A percentile compares a stretch with the other conserved stretches of the same genome.
These are phyloP conservation scores for Pyrenochaeta sp. DNA, from an alignment of 2,329 filamentous ascomycete species.

Conservation along the genomic window DNA sequence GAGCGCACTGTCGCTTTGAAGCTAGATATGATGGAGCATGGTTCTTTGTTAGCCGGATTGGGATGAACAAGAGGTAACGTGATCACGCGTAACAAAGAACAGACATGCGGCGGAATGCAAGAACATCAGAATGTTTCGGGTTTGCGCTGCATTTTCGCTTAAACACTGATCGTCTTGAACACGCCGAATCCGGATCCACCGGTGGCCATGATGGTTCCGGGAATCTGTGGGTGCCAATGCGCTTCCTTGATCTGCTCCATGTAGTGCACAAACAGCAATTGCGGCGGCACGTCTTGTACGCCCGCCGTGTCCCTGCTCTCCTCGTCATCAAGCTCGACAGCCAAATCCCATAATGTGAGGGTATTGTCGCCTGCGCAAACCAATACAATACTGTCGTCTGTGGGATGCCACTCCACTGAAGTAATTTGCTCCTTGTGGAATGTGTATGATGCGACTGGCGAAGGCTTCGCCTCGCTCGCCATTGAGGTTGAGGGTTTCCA, in stretches of 20 bases:
- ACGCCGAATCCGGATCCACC: slow-evolving; percentile 81
- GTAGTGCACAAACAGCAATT: slow-evolving; percentile 96
- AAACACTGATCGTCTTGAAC: slow-evolving; percentile 54
- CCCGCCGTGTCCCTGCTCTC: slow-evolving; percentile 90
- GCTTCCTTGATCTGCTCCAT: slow-evolving; percentile 94
- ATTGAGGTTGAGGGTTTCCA: slow-evolving; percentile 77
- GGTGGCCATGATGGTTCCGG: slow-evolving; percentile 86
- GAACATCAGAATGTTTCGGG: not conserved
- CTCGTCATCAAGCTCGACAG: slow-evolving; percentile 95
- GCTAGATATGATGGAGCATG: not conserved
- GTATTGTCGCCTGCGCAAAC: slow-evolving; percentile 94
- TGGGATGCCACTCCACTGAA: slow-evolving; percentile 95
- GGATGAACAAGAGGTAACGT: slow-evolving; percentile 21
- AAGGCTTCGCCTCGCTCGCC: slow-evolving; percentile 62
- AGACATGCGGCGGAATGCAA: slow-evolving; percentile 7
- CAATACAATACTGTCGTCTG: slow-evolving; percentile 93
- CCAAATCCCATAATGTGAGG: slow-evolving; percentile 94
- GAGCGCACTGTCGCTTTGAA: not conserved
- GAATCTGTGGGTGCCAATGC: slow-evolving; percentile 98
- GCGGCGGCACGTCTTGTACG: slow-evolving; percentile 88
- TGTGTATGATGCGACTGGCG: slow-evolving; percentile 88
- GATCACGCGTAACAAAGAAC: slow-evolving; percentile 24
- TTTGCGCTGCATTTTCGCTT: slow-evolving; percentile 13
- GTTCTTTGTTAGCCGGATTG: slow-evolving; percentile 22
- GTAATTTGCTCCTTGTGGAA: slow-evolving; percentile 98